Base-by-base conservation (phyloP, 352 stramenopile species). In the Pythium guiyangense region DNA sequence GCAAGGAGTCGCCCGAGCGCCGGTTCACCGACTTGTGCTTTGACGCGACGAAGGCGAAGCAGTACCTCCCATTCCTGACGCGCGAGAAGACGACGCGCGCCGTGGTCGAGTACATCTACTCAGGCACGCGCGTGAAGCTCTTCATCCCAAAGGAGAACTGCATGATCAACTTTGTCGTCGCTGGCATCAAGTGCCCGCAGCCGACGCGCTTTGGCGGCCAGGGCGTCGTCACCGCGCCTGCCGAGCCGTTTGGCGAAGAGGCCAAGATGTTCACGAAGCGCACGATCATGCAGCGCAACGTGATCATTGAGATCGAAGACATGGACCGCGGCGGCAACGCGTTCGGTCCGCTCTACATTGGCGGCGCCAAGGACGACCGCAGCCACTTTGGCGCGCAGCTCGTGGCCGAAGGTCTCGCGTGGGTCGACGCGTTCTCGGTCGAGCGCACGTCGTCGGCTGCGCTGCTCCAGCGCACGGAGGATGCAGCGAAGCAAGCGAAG, bases 81-180 rank as follows among this genome's bases (percentile, higher is more conserved):
- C 88, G 89, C 52, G 83, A 94, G 58, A 86, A 84, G 54, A 75
- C 63, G 12, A 80, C 71, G 18, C 77, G 77, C 3, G 92, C 82
- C 17, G 77, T 97, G 2, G 87, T 99, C 47, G 96, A 99, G 56
- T 97, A 98, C 67, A 92, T 99, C 20, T 98, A 99, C 74, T 98
- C 92, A 54, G 96, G 92, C 60, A 92, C 90, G 37, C 88, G 96
- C 20, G 96, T 98, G 52, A 98, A 98, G 70, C 58, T 99, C 9
- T 94, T 94, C 52, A 83, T 99, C 27, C 96, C 96, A 39, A 96
- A 96, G 60, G 95, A 99, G 65, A 99, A 99, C 75, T 98, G 92
- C 73, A 84, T 96, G 54, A 84, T 99, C 53, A 98, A 97, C 67
- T 94, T 98, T 61, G 80, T 94, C 8, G 62, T 98, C 40, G 86